Evolutionary conservation across 306 rosid genomes (phyloP), one percentile per base, ranked within the genome.

Genomic region (Glycine soja): DNA sequence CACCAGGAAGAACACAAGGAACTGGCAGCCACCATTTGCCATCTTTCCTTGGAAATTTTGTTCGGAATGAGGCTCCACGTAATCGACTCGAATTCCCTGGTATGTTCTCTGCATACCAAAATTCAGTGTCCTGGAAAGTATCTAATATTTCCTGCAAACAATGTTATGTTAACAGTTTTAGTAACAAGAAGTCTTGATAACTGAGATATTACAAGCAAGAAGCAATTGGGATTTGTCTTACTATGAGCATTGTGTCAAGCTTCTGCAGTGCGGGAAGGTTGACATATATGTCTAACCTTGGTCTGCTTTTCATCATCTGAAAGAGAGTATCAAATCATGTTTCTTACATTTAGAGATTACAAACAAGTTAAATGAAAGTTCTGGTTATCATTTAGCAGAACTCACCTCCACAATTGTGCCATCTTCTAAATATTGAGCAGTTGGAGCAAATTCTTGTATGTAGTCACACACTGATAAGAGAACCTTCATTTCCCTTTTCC

Each of bases 1-100:
- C 99, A 30, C 87, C 91, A 0, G 97, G 87, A 69, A 88, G 92
- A 77, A 93, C 93, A 85, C 98, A 96, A 46, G 99, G 98, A 59
- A 90, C 87, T 16, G 99, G 99, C 74, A 93, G 36, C 99, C 99
- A 96, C 99, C 99, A 96, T 79, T 96, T 96, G 76, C 90, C 99
- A 43, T 96, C 98, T 76, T 90, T 93, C 81, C 96, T 76, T 80
- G 86, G 88, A 83, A 30, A 88, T 48, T 88, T 78, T n/a, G n/a
- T 87, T 15, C 98, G 86, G 70, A 92, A 93, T 0, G 99, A 96
- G 79, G 93, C 88, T 2, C 89, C 84, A 3, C 81, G 87, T 7
- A 83, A 73, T 11, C 80, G 85, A 48, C 53, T 75, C 11, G 98
- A 89, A 72, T 84, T 85, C 7, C 86, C 90, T 1, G 99, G 88